Base-by-base conservation (phyloP, 352 stramenopile genomes). In the Phytophthora boehmeriae region DNA sequence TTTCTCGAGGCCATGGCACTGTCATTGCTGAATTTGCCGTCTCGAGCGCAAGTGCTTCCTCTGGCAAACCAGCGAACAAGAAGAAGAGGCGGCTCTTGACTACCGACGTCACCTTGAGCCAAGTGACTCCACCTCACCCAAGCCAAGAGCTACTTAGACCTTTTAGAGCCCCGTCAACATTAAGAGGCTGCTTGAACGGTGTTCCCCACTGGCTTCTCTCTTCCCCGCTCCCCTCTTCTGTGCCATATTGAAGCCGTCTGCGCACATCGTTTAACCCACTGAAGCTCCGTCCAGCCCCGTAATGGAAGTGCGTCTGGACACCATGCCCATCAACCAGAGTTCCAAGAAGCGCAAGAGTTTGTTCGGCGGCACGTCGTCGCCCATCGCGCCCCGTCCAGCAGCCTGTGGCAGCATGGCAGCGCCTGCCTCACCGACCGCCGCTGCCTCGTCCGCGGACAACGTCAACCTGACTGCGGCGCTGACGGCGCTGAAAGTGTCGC, bases 281-380 rank as follows among this genome's bases (percentile, higher is more conserved):
- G 13, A 44, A 22, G 14, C n/a, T 44, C 42, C 19, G 8, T 32
- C 47, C n/a, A 23, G 25, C 23, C 44, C 59, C 65, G 55, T 49
- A 22, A 76, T 76, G 68, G 68, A 76, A 65, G 68, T 76, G 38
- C 57, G 66, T 34, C 53, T 76, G 20, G 58, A 67, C 46, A 76
- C 59, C 32, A 80, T 80, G 54, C 80, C 73, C 34, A 82, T 88
- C 59, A 87, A 71, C 59, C 78, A 85, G 41, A 79, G 76, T 58
- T 86, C 84, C 57, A 88, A 87, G 71, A 89, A 89, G 58, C 76
- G 82, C 63, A 90, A 89, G 75, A 75, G 66, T 59, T 66, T 70
- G 51, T 73, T 79, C 50, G 66, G 52, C 16, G 51, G 35, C 25
- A 25, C 47, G 14, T 44, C 65, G 10, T 44, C 65, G 10, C 51